phyloP scores from a whole-genome alignment of 2,329 filamentous ascomycete species.

The Penicillium capsulatum region DNA sequence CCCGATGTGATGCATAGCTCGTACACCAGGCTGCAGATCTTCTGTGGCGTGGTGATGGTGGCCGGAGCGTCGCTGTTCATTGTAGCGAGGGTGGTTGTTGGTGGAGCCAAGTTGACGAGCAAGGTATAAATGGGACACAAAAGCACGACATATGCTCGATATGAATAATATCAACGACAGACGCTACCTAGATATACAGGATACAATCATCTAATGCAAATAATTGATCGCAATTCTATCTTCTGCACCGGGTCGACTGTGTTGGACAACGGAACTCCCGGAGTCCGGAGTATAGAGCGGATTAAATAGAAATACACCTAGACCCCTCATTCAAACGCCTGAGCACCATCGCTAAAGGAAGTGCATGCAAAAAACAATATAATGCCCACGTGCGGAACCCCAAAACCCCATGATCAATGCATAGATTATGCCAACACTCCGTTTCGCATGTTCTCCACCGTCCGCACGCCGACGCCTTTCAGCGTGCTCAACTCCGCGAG shows the following conservation, averaged over 20 bases:
- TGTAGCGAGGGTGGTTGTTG: conserved; percentile 20
- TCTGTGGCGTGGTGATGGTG: conserved; percentile 26
- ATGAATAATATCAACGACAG: no score
- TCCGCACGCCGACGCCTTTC: conserved; percentile 44
- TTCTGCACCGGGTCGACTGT: conserved; percentile 7
- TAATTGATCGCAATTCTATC: no score
- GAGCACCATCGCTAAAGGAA: conserved; percentile 30
- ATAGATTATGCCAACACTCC: conserved; percentile 36
- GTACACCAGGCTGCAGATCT: conserved; percentile 24
- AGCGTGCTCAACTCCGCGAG: conserved; percentile 41
- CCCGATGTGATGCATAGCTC: conserved; percentile 22
- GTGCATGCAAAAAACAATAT: conserved; percentile 16
- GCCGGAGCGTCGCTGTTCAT: conserved; percentile 21
- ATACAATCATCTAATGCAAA: no score
- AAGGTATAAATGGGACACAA: conserved; percentile 25
- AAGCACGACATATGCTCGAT: no score
- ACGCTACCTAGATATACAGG: no score
- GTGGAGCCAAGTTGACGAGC: conserved; percentile 17
- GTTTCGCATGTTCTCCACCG: conserved; percentile 47
- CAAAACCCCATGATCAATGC: conserved; percentile 13
- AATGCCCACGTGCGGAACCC: conserved; percentile 10
- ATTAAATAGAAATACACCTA: no score
- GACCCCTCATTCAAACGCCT: conserved; percentile 16
- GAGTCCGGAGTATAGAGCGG: background rate
- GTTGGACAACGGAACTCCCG: background rate